A percentile compares a stretch with the other conserved stretches of the same genome.
phyloP scores from a whole-genome alignment of 1,139 yeast genomes.

The Suhomyces kunorum region DNA sequence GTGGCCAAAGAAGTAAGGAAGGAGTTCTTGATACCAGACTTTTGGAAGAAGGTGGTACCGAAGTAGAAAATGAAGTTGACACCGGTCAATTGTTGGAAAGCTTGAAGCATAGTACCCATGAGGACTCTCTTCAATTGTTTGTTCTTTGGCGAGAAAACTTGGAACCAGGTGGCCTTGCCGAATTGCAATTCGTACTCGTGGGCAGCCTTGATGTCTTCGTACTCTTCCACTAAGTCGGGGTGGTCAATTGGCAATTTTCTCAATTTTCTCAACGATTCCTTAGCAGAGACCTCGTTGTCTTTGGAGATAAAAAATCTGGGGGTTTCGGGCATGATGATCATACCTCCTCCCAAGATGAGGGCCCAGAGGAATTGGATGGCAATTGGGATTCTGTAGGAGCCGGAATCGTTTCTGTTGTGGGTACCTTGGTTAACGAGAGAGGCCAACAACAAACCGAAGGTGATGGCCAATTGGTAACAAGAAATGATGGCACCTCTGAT shows the following conservation, averaged over 20 bases:
- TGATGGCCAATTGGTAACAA: slow-evolving; percentile 65
- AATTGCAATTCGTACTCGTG: slow-evolving; percentile 35
- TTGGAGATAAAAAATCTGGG: slow-evolving; percentile 68
- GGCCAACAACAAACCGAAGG: slow-evolving; percentile 60
- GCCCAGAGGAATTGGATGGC: slow-evolving; percentile 52
- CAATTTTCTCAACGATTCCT: slow-evolving; percentile 33
- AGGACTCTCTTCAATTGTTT: slow-evolving; percentile 38
- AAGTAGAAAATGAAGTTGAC: slow-evolving; percentile 70
- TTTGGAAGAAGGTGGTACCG: slow-evolving; percentile 64
- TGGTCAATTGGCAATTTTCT: slow-evolving; percentile 41
- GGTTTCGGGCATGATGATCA: slow-evolving; percentile 72
- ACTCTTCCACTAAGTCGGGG: slow-evolving; percentile 43
- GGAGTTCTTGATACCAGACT: slow-evolving; percentile 50
- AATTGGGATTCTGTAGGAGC: slow-evolving; percentile 67
- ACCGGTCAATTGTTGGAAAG: slow-evolving; percentile 74
- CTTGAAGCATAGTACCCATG: slow-evolving; percentile 38
- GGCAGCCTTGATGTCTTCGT: slow-evolving; percentile 41
- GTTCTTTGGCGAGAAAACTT: slow-evolving; percentile 35
- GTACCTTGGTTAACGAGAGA: slow-evolving; percentile 65
- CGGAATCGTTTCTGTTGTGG: slow-evolving; percentile 47
- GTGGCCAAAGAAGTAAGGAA: slow-evolving; percentile 39
- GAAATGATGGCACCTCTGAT: slow-evolving; percentile 70
- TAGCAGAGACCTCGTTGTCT: slow-evolving; percentile 59
- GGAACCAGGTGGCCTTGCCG: slow-evolving; percentile 37
- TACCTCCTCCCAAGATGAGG: slow-evolving; percentile 50